These are phyloP conservation scores for Dothideomycetidae sp. DNA, from an alignment of 2,329 filamentous ascomycete genomes.

Conservation along the genomic window DNA sequence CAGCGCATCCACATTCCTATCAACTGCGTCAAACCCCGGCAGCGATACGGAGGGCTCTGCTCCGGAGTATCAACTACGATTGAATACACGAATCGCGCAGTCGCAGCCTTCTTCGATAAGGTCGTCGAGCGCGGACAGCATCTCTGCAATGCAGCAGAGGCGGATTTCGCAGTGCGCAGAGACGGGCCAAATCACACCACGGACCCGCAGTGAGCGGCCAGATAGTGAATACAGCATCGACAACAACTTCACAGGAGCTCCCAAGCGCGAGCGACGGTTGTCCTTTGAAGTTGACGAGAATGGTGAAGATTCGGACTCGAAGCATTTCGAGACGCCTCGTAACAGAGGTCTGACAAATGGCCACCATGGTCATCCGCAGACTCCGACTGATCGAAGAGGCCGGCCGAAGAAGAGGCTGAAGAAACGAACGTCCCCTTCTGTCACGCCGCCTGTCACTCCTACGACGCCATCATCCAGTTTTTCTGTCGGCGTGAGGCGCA, in stretches of 20 bases:
- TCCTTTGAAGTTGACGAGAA: constrained; percentile 6
- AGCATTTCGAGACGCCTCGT: constrained; percentile 6
- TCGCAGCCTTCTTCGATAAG: constrained; percentile 4
- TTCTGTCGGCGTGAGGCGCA: constrained; percentile 7
- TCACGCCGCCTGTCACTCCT: constrained; percentile 2
- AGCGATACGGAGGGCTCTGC: neutral
- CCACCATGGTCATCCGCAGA: too few species aligned
- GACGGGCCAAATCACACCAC: constrained; percentile 33
- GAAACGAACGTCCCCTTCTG: neutral
- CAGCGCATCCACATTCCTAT: constrained; percentile 19
- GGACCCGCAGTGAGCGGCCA: constrained; percentile 20
- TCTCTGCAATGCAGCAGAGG: constrained; percentile 18
- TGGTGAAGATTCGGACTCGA: constrained; percentile 4
- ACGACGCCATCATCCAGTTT: constrained; percentile 2
- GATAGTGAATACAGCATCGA: neutral
- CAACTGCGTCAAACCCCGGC: neutral
- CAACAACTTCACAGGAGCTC: neutral
- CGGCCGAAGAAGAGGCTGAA: constrained; percentile 2
- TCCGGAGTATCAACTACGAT: constrained; percentile 1
- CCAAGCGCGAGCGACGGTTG: neutral
- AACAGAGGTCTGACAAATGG: too few species aligned
- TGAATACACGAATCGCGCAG: neutral
- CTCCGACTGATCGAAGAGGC: neutral
- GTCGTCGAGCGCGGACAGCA: constrained; percentile 6
- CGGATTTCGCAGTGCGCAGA: constrained; percentile 37